A percentile compares a stretch with the other conserved stretches of the same genome.
Conservation (phyloP, 176 grass and related monocot species). For the Carex kokanica region DNA sequence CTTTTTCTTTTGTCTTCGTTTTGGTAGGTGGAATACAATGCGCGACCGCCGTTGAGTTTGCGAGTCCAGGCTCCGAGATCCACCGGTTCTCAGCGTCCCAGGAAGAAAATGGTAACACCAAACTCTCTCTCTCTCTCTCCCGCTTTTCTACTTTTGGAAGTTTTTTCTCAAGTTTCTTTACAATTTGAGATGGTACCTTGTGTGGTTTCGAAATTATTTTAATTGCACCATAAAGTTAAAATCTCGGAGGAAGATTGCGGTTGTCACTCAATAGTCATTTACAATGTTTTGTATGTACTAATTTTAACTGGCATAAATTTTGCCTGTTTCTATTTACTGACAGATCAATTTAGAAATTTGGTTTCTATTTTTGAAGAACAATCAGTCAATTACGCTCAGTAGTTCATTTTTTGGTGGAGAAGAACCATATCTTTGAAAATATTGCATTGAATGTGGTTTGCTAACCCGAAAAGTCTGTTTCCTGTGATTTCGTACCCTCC, state of each 20-base stretch:
- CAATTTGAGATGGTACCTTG: neutral
- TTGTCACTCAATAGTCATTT: neutral
- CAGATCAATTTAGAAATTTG: neutral
- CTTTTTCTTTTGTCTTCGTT: neutral
- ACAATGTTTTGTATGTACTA: neutral
- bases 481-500: constrained; percentile 5
- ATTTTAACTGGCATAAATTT: neutral
- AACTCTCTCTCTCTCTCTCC: neutral
- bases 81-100: constrained; percentile 28
- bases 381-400: neutral
- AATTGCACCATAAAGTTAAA: neutral
- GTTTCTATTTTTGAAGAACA: constrained; percentile 13
- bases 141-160: neutral
- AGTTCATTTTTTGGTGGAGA: neutral
- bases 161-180: neutral
- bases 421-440: neutral
- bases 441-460: constrained; percentile 16
- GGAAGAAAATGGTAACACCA: constrained; percentile 26
- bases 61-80: constrained; percentile 22
- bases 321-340: neutral
- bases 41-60: neutral
- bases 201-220: neutral
- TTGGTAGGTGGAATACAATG: constrained; percentile 26
- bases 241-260: constrained; percentile 1
- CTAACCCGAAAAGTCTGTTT: neutral